Base-by-base conservation (phyloP, 2,329 filamentous ascomycete genomes). In the Phaeophleospora eucalypticola region DNA sequence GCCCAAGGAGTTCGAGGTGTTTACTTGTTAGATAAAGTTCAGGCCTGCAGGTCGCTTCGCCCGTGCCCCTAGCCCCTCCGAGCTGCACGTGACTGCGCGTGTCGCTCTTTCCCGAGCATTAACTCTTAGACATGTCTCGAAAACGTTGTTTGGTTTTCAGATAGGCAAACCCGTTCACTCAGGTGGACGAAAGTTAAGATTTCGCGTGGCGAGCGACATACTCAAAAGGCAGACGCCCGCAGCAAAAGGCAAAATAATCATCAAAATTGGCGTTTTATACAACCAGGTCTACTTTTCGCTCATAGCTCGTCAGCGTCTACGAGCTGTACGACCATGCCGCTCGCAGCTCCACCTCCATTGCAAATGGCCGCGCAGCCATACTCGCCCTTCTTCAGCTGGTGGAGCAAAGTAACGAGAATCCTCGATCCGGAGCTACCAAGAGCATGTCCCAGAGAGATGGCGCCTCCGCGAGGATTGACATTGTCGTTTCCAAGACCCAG, bases 331-430 rank as follows among this genome's bases (percentile, higher is more conserved):
- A 97, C 88, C 64, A 97, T 78, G 0, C 90, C 93, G 8, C 87
- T 91, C 1, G 91, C 88, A 12, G 89, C 91, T 49, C 93, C 93
- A 35, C 93, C 93, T 37, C 93, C 93, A 62, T 98, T 98, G 73
- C 93, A 97, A 51, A 98, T 97, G 2, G 90, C 90, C 14, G 90
- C 93, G 56, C 91, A 87, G 44, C 93, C 93, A 65, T 96, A 97
- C 72, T 98, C 87, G 29, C 90, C 90, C 34, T 85, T 82, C 74
- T 94, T 84, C 52, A 97, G 75, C 71, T 96, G 91, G 69, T 97
- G 91, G 51, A 97, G 76, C 52, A 97, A 71, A 0, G 90, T 95
- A 1, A 89, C 89, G 49, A 97, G 72, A 56, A 97, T 96, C 52
- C 91, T 82, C 18, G 89, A 90, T 12, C 91, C 91, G 1, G 90